Percentiles rank a stretch among this genome's conserved stretches.
Evolutionary conservation across 2,329 filamentous ascomycete genomes (phyloP).

Genomic region (Pezicula carpinea): DNA sequence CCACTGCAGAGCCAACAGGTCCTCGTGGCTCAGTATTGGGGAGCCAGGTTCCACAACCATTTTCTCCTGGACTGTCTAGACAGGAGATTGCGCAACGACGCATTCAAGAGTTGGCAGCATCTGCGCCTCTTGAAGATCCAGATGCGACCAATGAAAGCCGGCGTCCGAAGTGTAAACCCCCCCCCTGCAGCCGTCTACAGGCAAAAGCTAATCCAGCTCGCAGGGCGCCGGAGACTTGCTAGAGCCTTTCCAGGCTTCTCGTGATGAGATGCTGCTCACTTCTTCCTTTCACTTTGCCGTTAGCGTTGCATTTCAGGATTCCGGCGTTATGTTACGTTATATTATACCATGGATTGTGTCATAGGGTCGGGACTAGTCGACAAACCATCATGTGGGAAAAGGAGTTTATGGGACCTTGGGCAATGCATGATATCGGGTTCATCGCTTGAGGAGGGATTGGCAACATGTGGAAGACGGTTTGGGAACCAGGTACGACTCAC

Average conservation of each 20-base stretch:
- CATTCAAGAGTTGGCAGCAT: constrained; percentile 21
- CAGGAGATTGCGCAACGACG: constrained; percentile 19
- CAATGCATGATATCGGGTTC: no score
- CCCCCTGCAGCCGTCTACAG: background rate
- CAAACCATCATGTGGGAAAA: no score
- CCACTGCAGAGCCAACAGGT: constrained; percentile 2
- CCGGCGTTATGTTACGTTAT: constrained; percentile 3
- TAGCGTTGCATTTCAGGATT: constrained; percentile 12
- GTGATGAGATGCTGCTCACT: constrained; percentile 3
- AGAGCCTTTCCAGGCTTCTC: constrained; percentile 24
- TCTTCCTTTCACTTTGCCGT: constrained; percentile 2
- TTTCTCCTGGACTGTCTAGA: constrained; percentile 5
- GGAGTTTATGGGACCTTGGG: no score
- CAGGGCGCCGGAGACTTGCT: constrained; percentile 19
- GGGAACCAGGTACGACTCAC: no score
- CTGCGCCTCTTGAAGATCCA: constrained; percentile 19
- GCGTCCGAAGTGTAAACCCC: constrained; percentile 16
- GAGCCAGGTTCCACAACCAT: background rate
- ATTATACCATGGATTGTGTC: background rate
- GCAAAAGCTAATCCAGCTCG: constrained; percentile 5
- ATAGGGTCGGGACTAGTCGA: no score
- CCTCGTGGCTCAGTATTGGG: constrained; percentile 4
- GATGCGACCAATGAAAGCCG: constrained; percentile 13
- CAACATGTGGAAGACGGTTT: no score
- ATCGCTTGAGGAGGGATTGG: no score